These are phyloP conservation scores for Ophiosphaerella korrae DNA, from an alignment of 2,329 filamentous ascomycete species.

Conservation along the genomic window DNA sequence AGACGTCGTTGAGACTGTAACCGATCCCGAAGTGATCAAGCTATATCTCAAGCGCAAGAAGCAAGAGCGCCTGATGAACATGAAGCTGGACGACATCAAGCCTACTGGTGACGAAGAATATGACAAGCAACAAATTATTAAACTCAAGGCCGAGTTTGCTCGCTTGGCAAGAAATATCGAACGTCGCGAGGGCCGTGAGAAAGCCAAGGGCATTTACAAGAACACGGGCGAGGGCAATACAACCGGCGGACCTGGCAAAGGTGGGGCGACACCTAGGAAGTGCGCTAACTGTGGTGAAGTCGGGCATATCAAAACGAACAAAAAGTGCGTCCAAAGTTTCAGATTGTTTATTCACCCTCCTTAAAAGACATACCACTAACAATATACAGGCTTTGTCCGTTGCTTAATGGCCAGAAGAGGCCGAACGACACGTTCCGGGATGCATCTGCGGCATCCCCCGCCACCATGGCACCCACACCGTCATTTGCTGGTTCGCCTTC, in stretches of 20 bases:
- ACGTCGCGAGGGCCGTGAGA: slow-evolving; percentile 85
- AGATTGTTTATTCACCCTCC: background rate
- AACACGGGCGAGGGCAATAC: slow-evolving; percentile 52
- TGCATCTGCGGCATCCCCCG: slow-evolving; percentile 37
- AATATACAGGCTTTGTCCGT: slow-evolving; percentile 41
- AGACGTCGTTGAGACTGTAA: slow-evolving; percentile 43
- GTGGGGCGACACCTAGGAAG: slow-evolving; percentile 71
- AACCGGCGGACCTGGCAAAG: slow-evolving; percentile 51
- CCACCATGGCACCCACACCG: slow-evolving; percentile 14
- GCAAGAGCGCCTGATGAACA: slow-evolving; percentile 71
- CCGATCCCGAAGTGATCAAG: slow-evolving; percentile 84
- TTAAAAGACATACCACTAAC: slow-evolving; percentile 22
- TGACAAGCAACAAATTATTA: slow-evolving; percentile 65
- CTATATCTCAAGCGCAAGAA: slow-evolving; percentile 83
- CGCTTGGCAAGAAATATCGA: slow-evolving; percentile 92
- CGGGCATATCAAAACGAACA: slow-evolving; percentile 98
- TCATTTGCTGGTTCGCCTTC: slow-evolving; percentile 19
- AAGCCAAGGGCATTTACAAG: slow-evolving; percentile 71
- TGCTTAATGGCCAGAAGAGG: slow-evolving; percentile 46
- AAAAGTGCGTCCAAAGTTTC: slow-evolving; percentile 70
- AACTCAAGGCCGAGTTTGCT: slow-evolving; percentile 75
- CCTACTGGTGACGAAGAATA: slow-evolving; percentile 70
- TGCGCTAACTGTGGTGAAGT: slow-evolving; percentile 97
- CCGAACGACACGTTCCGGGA: slow-evolving; percentile 47
- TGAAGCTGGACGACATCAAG: slow-evolving; percentile 70